Conservation (phyloP, 2,329 filamentous ascomycete species). For the Cercospora sp. region DNA sequence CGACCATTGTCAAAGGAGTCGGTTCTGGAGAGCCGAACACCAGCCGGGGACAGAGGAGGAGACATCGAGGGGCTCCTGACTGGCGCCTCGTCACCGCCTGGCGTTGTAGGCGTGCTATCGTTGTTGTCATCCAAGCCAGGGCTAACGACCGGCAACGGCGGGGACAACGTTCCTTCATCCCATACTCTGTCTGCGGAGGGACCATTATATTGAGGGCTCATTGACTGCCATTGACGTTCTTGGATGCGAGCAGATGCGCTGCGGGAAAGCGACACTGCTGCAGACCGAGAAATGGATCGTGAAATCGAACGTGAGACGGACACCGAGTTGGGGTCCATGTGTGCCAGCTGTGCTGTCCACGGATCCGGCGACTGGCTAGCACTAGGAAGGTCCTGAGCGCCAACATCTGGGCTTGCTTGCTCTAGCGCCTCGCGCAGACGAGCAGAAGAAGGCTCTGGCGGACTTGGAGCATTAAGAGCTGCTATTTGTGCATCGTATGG, state of each 20-base stretch:
- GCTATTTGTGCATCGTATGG: constrained; percentile 14
- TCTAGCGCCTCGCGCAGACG: constrained; percentile 5
- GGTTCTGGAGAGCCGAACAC: constrained; percentile 8
- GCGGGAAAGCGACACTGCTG: neutral
- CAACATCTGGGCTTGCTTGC: constrained; percentile 10
- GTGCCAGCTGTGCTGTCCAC: constrained; percentile 6
- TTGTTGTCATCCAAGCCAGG: constrained; percentile 15
- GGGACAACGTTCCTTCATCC: constrained; percentile 1
- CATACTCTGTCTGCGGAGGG: neutral
- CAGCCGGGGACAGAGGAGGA: constrained; percentile 7
- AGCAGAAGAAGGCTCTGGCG: constrained; percentile 6
- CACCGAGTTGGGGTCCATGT: constrained; percentile 1
- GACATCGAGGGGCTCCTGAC: constrained; percentile 7
- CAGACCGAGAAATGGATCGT: neutral
- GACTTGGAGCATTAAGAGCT: constrained; percentile 9
- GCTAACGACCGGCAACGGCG: constrained; percentile 8
- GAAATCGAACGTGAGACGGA: constrained; percentile 4
- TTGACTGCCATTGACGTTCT: constrained; percentile 11
- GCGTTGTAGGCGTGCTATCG: constrained; percentile 11
- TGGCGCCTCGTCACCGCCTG: constrained; percentile 4
- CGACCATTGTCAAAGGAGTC: constrained; percentile 9
- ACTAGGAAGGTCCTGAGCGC: neutral
- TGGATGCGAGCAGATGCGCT: constrained; percentile 4
- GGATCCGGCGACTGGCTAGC: constrained; percentile 2
- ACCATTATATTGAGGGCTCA: constrained; percentile 11